phyloP scores from a whole-genome alignment of 2,329 filamentous ascomycete species.

The Zalaria sp. region DNA sequence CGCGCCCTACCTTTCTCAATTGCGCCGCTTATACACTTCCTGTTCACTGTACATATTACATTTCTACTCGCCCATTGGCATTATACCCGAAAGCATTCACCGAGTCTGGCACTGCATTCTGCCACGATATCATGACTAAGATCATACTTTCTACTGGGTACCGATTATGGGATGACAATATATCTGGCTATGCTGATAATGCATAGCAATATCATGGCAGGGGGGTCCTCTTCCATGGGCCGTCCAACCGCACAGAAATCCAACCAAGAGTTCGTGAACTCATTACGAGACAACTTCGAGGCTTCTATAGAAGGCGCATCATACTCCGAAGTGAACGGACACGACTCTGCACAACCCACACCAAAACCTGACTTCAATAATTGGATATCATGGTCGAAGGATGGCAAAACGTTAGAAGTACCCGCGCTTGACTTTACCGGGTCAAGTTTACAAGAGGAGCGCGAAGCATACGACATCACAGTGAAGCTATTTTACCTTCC shows the following conservation, averaged over 20 bases:
- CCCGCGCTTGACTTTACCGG: conserved; percentile 62
- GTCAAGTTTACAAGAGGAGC: conserved; percentile 64
- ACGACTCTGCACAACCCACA: neutral
- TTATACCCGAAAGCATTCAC: too few relatives aligned
- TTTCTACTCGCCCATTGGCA: too few relatives aligned
- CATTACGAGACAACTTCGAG: conserved; percentile 67
- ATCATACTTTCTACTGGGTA: conserved; percentile 79
- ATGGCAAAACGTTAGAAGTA: conserved; percentile 51
- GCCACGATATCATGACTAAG: conserved; percentile 46
- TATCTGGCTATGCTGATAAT: conserved; percentile 10
- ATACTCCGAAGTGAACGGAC: conserved; percentile 6
- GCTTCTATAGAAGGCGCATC: conserved; percentile 2
- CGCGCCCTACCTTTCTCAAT: too few relatives aligned
- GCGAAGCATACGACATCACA: conserved; percentile 80
- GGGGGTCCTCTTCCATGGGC: conserved; percentile 69
- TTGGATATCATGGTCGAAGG: conserved; percentile 51
- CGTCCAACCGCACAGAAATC: conserved; percentile 67
- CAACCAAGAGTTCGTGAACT: conserved; percentile 84
- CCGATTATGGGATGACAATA: conserved; percentile 18
- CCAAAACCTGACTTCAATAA: conserved; percentile 23
- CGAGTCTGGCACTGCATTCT: too few relatives aligned
- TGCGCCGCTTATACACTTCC: too few relatives aligned
- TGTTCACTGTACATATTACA: too few relatives aligned
- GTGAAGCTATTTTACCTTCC: conserved; percentile 91
- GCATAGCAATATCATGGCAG: conserved; percentile 67